These are phyloP conservation scores for Penicillium canescens DNA, from an alignment of 495 filamentous ascomycete genomes.

Conservation along the genomic window DNA sequence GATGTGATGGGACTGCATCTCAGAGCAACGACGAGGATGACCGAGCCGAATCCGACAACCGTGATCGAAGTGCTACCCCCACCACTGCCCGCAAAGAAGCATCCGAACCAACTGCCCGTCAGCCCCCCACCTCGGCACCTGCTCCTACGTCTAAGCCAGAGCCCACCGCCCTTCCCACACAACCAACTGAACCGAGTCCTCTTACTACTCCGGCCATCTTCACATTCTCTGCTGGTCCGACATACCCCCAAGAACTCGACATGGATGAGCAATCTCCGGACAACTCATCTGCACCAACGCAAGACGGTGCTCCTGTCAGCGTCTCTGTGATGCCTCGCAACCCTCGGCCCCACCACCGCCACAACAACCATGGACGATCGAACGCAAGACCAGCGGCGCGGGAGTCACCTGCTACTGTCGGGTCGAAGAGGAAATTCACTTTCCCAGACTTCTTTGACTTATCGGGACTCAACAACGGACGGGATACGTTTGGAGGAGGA, in stretches of 20 bases:
- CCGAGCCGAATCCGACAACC: constrained; percentile 51
- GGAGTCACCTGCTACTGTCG: constrained; percentile 51
- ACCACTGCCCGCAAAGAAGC: constrained; percentile 54
- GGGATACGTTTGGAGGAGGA: constrained; percentile 57
- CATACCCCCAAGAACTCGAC: constrained; percentile 64
- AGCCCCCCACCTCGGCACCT: constrained; percentile 37
- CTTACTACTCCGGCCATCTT: constrained; percentile 51
- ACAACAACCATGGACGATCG: constrained; percentile 40
- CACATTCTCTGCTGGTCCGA: constrained; percentile 65
- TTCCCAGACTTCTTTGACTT: constrained; percentile 83
- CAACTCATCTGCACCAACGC: constrained; percentile 28
- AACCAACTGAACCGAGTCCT: constrained; percentile 26
- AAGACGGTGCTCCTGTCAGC: constrained; percentile 44
- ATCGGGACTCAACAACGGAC: constrained; percentile 61
- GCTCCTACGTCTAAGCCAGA: constrained; percentile 32
- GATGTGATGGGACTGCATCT: constrained; percentile 65
- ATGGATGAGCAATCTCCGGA: constrained; percentile 59
- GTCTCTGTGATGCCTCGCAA: constrained; percentile 55
- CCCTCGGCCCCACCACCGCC: constrained; percentile 52
- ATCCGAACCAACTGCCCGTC: constrained; percentile 30
- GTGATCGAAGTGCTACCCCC: constrained; percentile 61
- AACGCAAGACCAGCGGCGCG: constrained; percentile 45
- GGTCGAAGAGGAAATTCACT: constrained; percentile 77
- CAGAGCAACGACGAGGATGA: constrained; percentile 70
- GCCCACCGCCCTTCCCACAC: constrained; percentile 19